Conservation (phyloP, 1,284 basidiomycete species). For the Pyrrhoderma lamaoense region DNA sequence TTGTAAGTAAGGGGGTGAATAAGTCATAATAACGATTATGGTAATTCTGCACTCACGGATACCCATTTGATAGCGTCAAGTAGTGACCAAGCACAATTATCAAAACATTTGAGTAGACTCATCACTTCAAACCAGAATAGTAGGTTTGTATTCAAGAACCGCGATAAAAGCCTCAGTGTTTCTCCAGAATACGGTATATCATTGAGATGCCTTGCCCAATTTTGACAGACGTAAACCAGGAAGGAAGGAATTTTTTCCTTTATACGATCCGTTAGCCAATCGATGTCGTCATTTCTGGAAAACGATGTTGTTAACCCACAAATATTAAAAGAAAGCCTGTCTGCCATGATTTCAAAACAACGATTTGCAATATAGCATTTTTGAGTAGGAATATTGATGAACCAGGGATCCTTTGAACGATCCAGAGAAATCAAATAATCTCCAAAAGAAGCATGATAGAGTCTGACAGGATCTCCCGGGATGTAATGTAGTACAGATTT, state of each 20-base stretch:
- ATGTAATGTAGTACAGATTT: neutral
- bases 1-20: too few species aligned
- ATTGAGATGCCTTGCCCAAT: neutral
- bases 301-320: conserved; percentile 25
- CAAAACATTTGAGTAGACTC: neutral
- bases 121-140: conserved; percentile 8
- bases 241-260: conserved; percentile 18
- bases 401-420: neutral
- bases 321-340: conserved; percentile 27
- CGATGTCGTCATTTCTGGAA: conserved; percentile 20
- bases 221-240: conserved; percentile 23
- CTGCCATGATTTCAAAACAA: conserved; percentile 19
- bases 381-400: neutral
- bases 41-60: neutral
- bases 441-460: conserved; percentile 2
- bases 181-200: neutral
- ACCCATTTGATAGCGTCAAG: neutral
- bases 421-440: neutral
- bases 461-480: neutral
- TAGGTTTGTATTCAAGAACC: neutral
- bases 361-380: neutral
- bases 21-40: neutral
- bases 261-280: conserved; percentile 18
- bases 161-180: neutral
- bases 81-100: neutral